Base-by-base conservation (phyloP, 371 early-diverging fungal species). In the Zychaea mexicana region DNA sequence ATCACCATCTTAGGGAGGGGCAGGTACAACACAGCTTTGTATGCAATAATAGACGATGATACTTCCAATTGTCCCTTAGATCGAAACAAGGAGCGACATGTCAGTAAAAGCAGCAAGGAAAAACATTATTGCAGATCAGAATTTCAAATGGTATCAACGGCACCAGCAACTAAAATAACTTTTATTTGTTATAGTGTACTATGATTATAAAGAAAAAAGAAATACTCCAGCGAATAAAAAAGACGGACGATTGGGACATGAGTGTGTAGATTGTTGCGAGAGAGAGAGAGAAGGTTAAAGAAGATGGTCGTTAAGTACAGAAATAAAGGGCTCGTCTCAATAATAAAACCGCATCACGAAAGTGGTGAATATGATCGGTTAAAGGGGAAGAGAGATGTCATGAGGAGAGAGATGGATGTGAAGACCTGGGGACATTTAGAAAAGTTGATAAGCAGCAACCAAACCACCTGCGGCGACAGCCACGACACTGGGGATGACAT, bases 101-200 rank as follows among this genome's bases (percentile, higher is more conserved):
- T n/a, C n/a, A n/a, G n/a, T n/a, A n/a, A n/a, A n/a, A n/a, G n/a
- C n/a, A n/a, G n/a, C n/a, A n/a, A n/a, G n/a, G n/a, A n/a, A n/a
- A n/a, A n/a, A n/a, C n/a, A n/a, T n/a, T n/a, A n/a, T n/a, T n/a
- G n/a, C n/a, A n/a, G n/a, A n/a, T n/a, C n/a, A n/a, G n/a, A n/a
- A n/a, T n/a, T n/a, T n/a, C n/a, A n/a, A n/a, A n/a, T 0, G 21
- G 49, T 49, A 22, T 49, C 49, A 49, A 49, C 26, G 22, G 24
- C 49, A 49, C 49, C 49, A 24, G 24, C 26, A 49, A 49, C 49
- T 49, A 49, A 49, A 24, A 49, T 49, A 49, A 49, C 49, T 49
- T 49, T 58, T 58, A 42, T 42, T 58, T 27, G 45, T 38, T 58
- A 42, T 42, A 22, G 59, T 58, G 45, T 58, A 58, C 59, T 58